Percentiles rank a stretch among this genome's conserved stretches.
Conservation (phyloP, 2,329 filamentous ascomycete species). For the Pleurostoma richardsiae region DNA sequence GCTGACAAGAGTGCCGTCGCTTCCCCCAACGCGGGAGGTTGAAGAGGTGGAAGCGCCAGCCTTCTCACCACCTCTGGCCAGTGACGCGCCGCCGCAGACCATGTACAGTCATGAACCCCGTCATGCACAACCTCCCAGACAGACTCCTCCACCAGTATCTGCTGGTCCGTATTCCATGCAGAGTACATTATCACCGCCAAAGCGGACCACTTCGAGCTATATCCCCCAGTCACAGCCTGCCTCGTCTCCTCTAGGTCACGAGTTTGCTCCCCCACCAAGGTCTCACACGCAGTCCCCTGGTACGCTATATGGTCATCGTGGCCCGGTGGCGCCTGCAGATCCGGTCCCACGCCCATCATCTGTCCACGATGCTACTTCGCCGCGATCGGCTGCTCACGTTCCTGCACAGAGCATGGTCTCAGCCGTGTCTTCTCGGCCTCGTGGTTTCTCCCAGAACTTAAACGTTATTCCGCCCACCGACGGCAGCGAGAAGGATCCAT, state of each 20-base stretch:
- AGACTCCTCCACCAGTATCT: slow-evolving; percentile 42
- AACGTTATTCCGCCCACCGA: slow-evolving; percentile 60
- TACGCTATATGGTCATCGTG: slow-evolving; percentile 33
- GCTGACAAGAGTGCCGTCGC: slow-evolving; percentile 48
- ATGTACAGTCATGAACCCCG: slow-evolving; percentile 8
- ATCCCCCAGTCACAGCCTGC: slow-evolving; percentile 31
- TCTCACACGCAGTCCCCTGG: slow-evolving; percentile 60
- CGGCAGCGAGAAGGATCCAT: slow-evolving; percentile 65
- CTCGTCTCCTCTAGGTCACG: slow-evolving; percentile 22
- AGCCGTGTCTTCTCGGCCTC: slow-evolving; percentile 26
- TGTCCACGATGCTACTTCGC: slow-evolving; percentile 39
- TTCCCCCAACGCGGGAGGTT: slow-evolving; percentile 58
- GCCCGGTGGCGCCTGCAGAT: slow-evolving; percentile 27
- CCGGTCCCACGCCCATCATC: slow-evolving; percentile 49
- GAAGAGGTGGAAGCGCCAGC: slow-evolving; percentile 48
- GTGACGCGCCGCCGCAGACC: slow-evolving; percentile 5
- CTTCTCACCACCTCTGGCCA: slow-evolving; percentile 2
- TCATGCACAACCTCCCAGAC: slow-evolving; percentile 14
- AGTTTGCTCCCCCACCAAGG: slow-evolving; percentile 51
- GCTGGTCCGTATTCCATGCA: slow-evolving; percentile 24
- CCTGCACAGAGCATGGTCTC: slow-evolving; percentile 11
- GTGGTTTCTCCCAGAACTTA: slow-evolving; percentile 49
- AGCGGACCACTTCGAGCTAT: slow-evolving; percentile 48
- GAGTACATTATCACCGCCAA: slow-evolving; percentile 49
- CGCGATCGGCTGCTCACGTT: slow-evolving; percentile 20